Conservation (phyloP, 345 rosid species). For the Excoecaria cochinchinensis region DNA sequence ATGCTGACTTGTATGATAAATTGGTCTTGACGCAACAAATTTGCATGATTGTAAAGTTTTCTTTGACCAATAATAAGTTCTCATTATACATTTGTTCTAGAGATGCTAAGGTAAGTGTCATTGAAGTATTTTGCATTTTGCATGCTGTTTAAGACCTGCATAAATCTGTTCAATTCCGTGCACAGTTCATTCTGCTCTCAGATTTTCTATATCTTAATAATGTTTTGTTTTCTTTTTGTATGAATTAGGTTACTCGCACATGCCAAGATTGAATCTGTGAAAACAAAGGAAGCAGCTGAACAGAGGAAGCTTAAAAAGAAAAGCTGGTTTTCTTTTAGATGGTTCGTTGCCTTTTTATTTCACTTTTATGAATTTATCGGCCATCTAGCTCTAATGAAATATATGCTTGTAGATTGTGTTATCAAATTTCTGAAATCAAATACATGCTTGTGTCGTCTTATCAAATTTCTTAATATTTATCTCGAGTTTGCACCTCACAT, state of each 20-base stretch:
- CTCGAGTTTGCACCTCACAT: slow-evolving; percentile 17
- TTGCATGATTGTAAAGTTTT: no score
- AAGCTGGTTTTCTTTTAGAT: slow-evolving; percentile 84
- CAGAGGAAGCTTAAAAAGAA: slow-evolving; percentile 67
- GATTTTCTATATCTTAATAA: neutral
- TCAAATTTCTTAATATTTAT: slow-evolving; percentile 11
- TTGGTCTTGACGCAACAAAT: neutral
- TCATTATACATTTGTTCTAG: neutral
- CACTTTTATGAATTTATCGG: neutral
- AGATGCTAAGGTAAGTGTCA: neutral
- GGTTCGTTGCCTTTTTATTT: slow-evolving; percentile 49
- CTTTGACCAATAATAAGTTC: neutral
- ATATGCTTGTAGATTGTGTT: neutral
- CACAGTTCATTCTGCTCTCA: neutral
- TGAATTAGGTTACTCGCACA: slow-evolving; percentile 88
- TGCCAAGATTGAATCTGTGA: slow-evolving; percentile 95
- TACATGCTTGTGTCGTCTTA: neutral
- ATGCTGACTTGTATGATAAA: neutral
- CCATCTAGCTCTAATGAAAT: neutral
- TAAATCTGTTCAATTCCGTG: neutral
- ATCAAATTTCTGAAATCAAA: neutral
- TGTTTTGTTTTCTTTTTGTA: neutral
- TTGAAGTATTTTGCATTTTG: neutral
- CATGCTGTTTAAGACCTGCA: neutral
- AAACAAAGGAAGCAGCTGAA: slow-evolving; percentile 91